Base-by-base conservation (phyloP, 768 basidiomycete species). In the Leccinum longicurvipes region DNA sequence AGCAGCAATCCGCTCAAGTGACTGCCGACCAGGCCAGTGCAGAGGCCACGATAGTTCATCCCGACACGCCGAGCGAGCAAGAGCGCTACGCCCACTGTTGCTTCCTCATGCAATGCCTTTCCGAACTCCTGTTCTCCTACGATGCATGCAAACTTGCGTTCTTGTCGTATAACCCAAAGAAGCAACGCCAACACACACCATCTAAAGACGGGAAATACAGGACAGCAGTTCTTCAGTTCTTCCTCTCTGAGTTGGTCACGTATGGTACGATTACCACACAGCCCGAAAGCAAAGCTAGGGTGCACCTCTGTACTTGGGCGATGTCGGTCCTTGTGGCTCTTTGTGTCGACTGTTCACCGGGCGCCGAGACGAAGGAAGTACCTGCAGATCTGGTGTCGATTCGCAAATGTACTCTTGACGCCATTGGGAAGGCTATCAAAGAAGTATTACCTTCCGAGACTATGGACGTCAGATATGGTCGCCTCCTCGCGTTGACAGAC, bases 121-220 rank as follows among this genome's bases (percentile, higher is more conserved):
- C 93, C 3, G 97, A 99, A 73, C 76, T 98, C 10, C 73, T 97
- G 12, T 92, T 96, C 58, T 98, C 93, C 12, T 99, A 98, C 64
- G 88, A 93, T 61, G 71, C 84, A 6, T 95, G 93, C 83, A 99
- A 98, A 71, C 68, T 85, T 24, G 85, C 89, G 6, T 93, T 99
- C 72, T 70, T 97, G 51, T 87, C 90, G 0, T 93, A 83, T 63
- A 82, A 84, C 0, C 79, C 84, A 4, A 89, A 86, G 73, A 81
- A 77, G 61, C 67, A 69, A 29, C 82, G 83, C 27, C 63, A 73
- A 1, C 79, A 82, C 47, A 79, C 82, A 1, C 80, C 82, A 5
- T 73, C 80, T n/a, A 91, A 91, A 71, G 88, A 91, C 32, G 75
- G 73, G 60, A 91, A 84, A 63, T 79, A 82, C 64, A 78, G 86